Conservation (phyloP, 371 early-diverging fungal species). For the Mucor velutinosus region DNA sequence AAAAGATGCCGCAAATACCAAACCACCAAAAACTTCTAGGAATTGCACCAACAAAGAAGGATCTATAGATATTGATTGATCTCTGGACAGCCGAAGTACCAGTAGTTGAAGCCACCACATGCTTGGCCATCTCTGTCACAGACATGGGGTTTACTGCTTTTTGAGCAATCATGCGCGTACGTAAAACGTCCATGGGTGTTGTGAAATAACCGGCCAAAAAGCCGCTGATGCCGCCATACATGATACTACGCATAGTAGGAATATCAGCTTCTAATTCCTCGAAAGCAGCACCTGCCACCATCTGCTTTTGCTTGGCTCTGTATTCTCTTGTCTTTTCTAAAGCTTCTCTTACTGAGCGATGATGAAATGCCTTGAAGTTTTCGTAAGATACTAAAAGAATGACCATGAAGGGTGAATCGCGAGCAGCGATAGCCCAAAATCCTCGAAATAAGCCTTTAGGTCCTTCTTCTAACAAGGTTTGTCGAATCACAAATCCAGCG, state of each 20-base stretch:
- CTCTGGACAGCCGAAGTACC: slow-evolving; percentile 7
- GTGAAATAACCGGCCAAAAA: slow-evolving; percentile 81
- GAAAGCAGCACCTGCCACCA: slow-evolving; percentile 52
- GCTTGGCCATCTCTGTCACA: slow-evolving; percentile 30
- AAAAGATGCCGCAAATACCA: slow-evolving; percentile 79
- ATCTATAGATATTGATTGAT: slow-evolving; percentile 19
- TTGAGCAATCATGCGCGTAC: slow-evolving; percentile 78
- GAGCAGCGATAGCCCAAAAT: slow-evolving; percentile 74
- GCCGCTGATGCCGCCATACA: slow-evolving; percentile 81
- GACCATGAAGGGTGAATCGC: slow-evolving; percentile 86
- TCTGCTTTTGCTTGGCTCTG: slow-evolving; percentile 35
- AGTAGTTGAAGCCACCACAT: slow-evolving; percentile 21
- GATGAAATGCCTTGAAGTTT: slow-evolving; percentile 75
- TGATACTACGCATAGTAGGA: slow-evolving; percentile 66
- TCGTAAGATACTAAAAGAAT: slow-evolving; percentile 82
- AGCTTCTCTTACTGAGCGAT: slow-evolving; percentile 46
- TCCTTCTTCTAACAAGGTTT: slow-evolving; percentile 68
- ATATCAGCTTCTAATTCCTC: slow-evolving; percentile 65
- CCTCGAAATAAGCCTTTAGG: slow-evolving; percentile 75
- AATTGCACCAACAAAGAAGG: slow-evolving; percentile 70
- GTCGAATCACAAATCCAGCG: slow-evolving; percentile 56
- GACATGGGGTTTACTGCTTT: slow-evolving; percentile 27
- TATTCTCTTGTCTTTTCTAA: slow-evolving; percentile 35
- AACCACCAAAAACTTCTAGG: slow-evolving; percentile 80
- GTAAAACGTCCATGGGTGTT: slow-evolving; percentile 82